Evolutionary conservation across 805 yeast genomes (phyloP).

Genomic region (Pichia occidentalis): DNA sequence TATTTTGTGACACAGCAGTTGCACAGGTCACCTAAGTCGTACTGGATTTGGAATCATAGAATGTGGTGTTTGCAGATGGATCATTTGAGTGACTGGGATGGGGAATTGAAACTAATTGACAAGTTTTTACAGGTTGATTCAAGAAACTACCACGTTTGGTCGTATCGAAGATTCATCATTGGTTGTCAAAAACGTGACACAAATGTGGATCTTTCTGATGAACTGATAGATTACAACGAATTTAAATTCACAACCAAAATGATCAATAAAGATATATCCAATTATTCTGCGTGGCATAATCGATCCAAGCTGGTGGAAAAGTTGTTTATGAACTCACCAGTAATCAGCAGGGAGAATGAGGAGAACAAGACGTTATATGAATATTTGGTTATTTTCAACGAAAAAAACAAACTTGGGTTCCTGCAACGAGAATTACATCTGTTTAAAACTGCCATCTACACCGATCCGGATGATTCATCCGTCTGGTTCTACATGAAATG

Average conservation of each 20-base stretch:
- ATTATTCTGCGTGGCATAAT: conserved; percentile 95
- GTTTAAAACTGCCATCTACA: conserved; percentile 76
- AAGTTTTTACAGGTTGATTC: conserved; percentile 65
- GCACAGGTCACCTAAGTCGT: conserved; percentile 73
- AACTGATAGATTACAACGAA: conserved; percentile 40
- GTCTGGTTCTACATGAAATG: conserved; percentile 87
- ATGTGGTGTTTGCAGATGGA: conserved; percentile 66
- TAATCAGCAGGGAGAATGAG: conserved; percentile 6
- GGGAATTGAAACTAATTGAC: conserved; percentile 63
- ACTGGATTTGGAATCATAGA: conserved; percentile 96
- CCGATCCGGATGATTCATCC: conserved; percentile 92
- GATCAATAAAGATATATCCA: conserved; percentile 79
- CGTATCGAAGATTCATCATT: conserved; percentile 73
- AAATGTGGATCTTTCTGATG: conserved; percentile 7
- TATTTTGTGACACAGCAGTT: conserved; percentile 51
- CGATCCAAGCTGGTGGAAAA: conserved; percentile 62
- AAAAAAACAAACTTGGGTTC: conserved; percentile 23
- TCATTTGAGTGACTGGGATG: conserved; percentile 50
- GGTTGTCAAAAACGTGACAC: conserved; percentile 21
- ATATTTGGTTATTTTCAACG: conserved; percentile 17
- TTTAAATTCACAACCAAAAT: conserved; percentile 70
- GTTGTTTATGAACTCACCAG: conserved; percentile 32
- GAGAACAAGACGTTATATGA: conserved; percentile 9
- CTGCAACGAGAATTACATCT: conserved; percentile 55
- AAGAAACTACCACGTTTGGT: conserved; percentile 95